phyloP scores from a whole-genome alignment of 202 grass and related monocot genomes.

The Setaria italica region DNA sequence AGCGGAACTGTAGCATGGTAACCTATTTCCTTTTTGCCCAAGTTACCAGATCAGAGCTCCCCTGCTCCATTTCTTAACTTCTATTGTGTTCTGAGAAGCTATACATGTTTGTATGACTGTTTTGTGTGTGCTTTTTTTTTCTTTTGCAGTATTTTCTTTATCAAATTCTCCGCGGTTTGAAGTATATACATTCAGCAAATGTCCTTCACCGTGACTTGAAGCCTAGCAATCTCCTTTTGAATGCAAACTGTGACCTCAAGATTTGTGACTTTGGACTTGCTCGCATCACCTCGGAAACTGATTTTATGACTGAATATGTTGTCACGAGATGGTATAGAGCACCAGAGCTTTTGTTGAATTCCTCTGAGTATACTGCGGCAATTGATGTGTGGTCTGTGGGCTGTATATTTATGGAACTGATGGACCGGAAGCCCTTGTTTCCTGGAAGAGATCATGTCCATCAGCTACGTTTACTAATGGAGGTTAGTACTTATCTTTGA shows the following conservation, averaged over 20 bases:
- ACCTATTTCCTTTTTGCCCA: background rate
- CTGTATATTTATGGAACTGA: slow-evolving; percentile 99
- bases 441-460: slow-evolving; percentile 98
- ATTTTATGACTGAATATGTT: slow-evolving; percentile 99
- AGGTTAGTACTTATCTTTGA: slow-evolving; percentile 56
- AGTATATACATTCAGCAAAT: slow-evolving; percentile 99
- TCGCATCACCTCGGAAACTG: slow-evolving; percentile 97
- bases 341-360: slow-evolving; percentile 93
- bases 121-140: slow-evolving; percentile 30
- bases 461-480: slow-evolving; percentile 90
- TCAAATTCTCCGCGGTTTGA: slow-evolving; percentile 97
- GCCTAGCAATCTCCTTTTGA: slow-evolving; percentile 98
- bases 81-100: slow-evolving; percentile 15
- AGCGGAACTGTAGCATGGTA: slow-evolving; percentile 22
- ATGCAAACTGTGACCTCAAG: slow-evolving; percentile 98
- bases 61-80: slow-evolving; percentile 1
- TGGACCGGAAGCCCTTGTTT: slow-evolving; percentile 94
- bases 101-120: slow-evolving; percentile 26
- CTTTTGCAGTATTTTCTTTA: slow-evolving; percentile 98
- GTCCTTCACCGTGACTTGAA: slow-evolving; percentile 99
- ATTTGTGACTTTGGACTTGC: slow-evolving; percentile 99
- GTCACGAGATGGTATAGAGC: slow-evolving; percentile 99
- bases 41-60: slow-evolving; percentile 11
- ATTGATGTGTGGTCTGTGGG: slow-evolving; percentile 99
- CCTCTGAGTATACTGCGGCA: slow-evolving; percentile 93